These are phyloP conservation scores for Phytophthora hibernalis DNA, from an alignment of 352 stramenopile species.

Conservation along the genomic window DNA sequence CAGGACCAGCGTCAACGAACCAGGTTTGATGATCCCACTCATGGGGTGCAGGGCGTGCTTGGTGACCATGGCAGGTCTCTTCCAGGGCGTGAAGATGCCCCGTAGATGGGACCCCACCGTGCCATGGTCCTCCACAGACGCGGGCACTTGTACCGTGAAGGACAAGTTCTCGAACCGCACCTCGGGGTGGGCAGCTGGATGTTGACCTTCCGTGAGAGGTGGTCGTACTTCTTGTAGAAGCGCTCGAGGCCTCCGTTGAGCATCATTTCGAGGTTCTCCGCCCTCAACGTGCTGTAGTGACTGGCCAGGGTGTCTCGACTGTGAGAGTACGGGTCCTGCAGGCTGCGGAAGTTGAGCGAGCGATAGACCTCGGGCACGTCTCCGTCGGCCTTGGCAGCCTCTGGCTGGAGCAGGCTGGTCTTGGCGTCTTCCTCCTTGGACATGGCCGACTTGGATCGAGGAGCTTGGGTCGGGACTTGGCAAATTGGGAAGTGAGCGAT, in stretches of 20 bases:
- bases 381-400: slow-evolving; percentile 24
- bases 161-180: too few relatives aligned
- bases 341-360: slow-evolving; percentile 72
- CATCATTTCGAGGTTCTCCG: too few relatives aligned
- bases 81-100: slow-evolving; percentile 60
- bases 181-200: slow-evolving; percentile 36
- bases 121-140: slow-evolving; percentile 40
- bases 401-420: slow-evolving; percentile 25
- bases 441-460: background rate
- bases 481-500: slow-evolving; percentile 44
- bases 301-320: too few relatives aligned
- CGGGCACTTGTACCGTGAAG: too few relatives aligned
- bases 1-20: slow-evolving; percentile 44
- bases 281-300: too few relatives aligned
- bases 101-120: slow-evolving; percentile 61
- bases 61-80: slow-evolving; percentile 40
- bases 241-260: too few relatives aligned
- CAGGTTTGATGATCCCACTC: slow-evolving; percentile 67
- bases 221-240: slow-evolving; percentile 83
- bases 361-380: slow-evolving; percentile 65
- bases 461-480: background rate
- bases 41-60: slow-evolving; percentile 70
- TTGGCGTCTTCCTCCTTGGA: slow-evolving; percentile 13
- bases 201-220: slow-evolving; percentile 66
- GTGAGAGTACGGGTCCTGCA: too few relatives aligned